A percentile compares a stretch with the other conserved stretches of the same genome.
phyloP scores from a whole-genome alignment of 495 filamentous ascomycete species.

The Tuber calosporum region DNA sequence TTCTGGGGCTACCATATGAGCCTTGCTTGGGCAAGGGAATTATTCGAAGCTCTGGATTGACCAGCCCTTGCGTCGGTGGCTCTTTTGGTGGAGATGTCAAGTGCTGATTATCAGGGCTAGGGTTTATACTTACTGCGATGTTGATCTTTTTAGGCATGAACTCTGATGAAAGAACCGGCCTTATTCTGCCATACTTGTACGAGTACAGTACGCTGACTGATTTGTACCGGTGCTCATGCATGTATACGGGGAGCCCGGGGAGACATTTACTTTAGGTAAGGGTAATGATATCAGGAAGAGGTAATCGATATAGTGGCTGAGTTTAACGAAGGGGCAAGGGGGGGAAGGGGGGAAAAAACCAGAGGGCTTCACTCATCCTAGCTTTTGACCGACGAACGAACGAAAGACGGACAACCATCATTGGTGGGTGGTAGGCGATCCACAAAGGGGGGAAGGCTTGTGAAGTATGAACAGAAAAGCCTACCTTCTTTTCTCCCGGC shows the following conservation, averaged over 20 bases:
- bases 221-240: background rate
- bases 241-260: background rate
- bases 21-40: background rate
- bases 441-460: slow-evolving; percentile 4
- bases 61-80: slow-evolving; percentile 2
- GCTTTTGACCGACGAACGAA: background rate
- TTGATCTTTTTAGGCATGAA: background rate
- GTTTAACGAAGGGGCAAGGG: background rate
- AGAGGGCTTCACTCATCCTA: background rate
- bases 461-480: slow-evolving; percentile 2
- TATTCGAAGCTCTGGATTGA: background rate
- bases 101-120: slow-evolving; percentile 1
- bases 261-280: slow-evolving; percentile 3
- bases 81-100: background rate
- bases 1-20: background rate
- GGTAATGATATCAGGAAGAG: slow-evolving; percentile 1
- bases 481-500: slow-evolving; percentile 23
- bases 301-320: background rate
- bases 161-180: background rate
- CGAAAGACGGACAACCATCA: background rate
- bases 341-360: background rate
- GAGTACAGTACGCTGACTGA: background rate
- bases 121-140: background rate
- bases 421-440: background rate
- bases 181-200: background rate